These are phyloP conservation scores for Galerina marginata DNA, from an alignment of 768 basidiomycete genomes.

Conservation along the genomic window DNA sequence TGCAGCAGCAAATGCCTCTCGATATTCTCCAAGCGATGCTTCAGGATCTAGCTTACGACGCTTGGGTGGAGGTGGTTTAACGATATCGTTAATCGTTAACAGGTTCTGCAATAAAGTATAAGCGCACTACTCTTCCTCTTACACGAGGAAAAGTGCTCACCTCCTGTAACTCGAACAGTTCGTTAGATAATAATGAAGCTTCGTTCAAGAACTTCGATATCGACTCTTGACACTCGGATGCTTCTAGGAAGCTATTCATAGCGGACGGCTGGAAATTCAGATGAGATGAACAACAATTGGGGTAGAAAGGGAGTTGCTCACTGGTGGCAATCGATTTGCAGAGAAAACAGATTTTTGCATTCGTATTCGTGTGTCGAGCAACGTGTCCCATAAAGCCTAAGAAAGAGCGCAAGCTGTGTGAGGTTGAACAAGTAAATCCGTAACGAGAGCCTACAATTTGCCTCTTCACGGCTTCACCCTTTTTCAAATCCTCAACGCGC, in stretches of 20 bases:
- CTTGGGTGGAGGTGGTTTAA: conserved; percentile 60
- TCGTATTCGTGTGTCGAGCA: conserved; percentile 91
- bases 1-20: conserved; percentile 46
- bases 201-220: conserved; percentile 63
- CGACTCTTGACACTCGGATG: conserved; percentile 47
- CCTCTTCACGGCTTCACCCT: conserved; percentile 82
- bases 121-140: neutral
- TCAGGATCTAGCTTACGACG: conserved; percentile 49
- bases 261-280: conserved; percentile 36
- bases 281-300: conserved; percentile 10
- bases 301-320: conserved; percentile 36
- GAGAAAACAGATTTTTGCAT: conserved; percentile 80
- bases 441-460: conserved; percentile 69
- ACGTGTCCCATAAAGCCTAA: conserved; percentile 83
- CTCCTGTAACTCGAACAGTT: conserved; percentile 72
- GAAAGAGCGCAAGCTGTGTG: too few species aligned
- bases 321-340: conserved; percentile 70
- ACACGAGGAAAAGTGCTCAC: conserved; percentile 38
- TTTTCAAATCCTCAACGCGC: conserved; percentile 73
- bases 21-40: conserved; percentile 35
- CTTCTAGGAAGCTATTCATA: conserved; percentile 41
- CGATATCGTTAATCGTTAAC: conserved; percentile 51
- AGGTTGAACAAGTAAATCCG: neutral
- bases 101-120: conserved; percentile 40
- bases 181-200: conserved; percentile 64